Conservation (phyloP, 2,329 filamentous ascomycete genomes). For the Rhexocercosporidium sp. region DNA sequence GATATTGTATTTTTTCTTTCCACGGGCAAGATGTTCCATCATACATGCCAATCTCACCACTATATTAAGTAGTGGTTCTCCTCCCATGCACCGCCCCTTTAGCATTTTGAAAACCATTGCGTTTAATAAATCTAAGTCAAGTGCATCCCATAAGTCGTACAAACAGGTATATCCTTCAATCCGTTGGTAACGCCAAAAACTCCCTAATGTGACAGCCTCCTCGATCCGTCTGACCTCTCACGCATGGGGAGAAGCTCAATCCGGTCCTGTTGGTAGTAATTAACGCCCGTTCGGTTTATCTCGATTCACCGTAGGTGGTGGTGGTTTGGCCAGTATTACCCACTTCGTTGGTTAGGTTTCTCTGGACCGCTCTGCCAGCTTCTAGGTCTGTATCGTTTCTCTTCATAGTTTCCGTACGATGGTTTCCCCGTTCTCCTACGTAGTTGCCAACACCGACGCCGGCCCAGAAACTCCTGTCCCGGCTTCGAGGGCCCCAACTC, state of each 20-base stretch:
- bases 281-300: constrained; percentile 17
- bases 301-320: neutral
- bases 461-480: constrained; percentile 77
- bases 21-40: too few species aligned
- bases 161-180: constrained; percentile 13
- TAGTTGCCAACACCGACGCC: constrained; percentile 55
- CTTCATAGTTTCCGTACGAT: constrained; percentile 4
- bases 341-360: constrained; percentile 29
- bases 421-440: constrained; percentile 36
- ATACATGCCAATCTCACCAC: too few species aligned
- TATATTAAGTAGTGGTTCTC: too few species aligned
- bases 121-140: too few species aligned
- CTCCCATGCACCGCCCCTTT: too few species aligned
- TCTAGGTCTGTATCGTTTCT: constrained; percentile 20
- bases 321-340: constrained; percentile 23
- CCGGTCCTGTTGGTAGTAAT: constrained; percentile 22
- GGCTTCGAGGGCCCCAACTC: constrained; percentile 83
- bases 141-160: too few species aligned
- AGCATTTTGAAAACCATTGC: too few species aligned
- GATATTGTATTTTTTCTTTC: too few species aligned
- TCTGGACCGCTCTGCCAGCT: constrained; percentile 3
- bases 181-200: neutral
- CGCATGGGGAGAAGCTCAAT: constrained; percentile 26
- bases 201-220: neutral
- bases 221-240: constrained; percentile 1